These are phyloP conservation scores for Effrenium voratum DNA, from an alignment of 73 alveolate species.

Conservation along the genomic window DNA sequence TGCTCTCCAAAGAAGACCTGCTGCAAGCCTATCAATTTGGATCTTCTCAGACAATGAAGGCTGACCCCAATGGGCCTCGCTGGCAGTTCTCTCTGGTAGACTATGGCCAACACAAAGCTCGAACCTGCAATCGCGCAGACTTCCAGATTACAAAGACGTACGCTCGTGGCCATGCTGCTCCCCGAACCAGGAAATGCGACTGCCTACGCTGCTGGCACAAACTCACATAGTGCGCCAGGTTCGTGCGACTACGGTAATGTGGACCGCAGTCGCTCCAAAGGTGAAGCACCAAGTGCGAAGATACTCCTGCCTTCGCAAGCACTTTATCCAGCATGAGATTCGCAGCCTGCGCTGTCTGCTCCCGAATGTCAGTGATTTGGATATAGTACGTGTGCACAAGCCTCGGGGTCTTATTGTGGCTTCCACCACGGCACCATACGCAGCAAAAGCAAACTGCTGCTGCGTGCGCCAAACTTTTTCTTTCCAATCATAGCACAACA, in stretches of 20 bases:
- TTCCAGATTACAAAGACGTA: no score
- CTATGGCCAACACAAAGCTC: no score
- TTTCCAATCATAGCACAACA: constrained; percentile 12
- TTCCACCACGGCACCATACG: background rate
- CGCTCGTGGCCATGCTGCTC: no score
- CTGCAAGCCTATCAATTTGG: no score
- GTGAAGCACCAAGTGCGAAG: background rate
- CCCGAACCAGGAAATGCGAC: background rate
- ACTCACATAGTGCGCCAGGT: background rate
- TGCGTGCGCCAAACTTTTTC: constrained; percentile 40
- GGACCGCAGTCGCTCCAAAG: background rate
- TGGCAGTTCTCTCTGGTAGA: no score
- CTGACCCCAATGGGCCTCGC: no score
- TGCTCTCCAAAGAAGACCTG: no score
- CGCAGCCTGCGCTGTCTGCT: background rate
- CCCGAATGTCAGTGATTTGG: background rate
- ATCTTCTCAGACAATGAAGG: no score
- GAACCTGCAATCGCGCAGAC: no score
- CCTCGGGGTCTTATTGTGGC: background rate
- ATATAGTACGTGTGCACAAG: background rate
- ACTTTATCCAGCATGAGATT: background rate
- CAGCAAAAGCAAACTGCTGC: constrained; percentile 1
- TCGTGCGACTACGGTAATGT: background rate
- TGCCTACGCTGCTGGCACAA: background rate
- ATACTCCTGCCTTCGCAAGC: background rate